Evolutionary conservation across 306 rosid species (phyloP), one percentile per base, ranked within the genome.

Genomic region (Hippophae gyantsensis): DNA sequence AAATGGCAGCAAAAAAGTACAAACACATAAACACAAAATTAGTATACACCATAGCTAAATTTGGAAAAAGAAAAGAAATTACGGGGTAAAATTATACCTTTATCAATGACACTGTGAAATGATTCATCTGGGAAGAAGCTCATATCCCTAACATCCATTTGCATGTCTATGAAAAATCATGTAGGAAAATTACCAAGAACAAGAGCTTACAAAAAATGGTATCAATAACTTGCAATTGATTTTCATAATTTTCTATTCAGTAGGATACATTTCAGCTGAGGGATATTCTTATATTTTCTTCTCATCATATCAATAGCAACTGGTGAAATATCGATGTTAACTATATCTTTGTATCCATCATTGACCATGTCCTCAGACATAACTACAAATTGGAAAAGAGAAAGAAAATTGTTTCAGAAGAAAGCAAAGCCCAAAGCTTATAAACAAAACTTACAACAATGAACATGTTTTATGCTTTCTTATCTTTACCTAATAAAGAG

Each of bases 111-210:
- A 63, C 85, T 80, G 18, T 78, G 86, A 62, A 92, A 85, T 12
- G 86, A 79, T 48, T 85, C 93, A 69, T 87, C 95, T 1, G 83
- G 74, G 77, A 92, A 92, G 71, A 71, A 77, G 76, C 89, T 87
- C 98, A 92, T 92, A 66, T 92, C 87, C 64, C 85, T 76, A 23
- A 83, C 96, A 76, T 92, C 98, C 98, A 92, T 87, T 78, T 82
- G 79, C 86, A 83, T 65, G 57, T 92, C 98, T 92, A 59, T 67
- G 7, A 43, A 64, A 56, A 78, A 56, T 32, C 62, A 65, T 46
- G 42, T 72, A 71, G 58, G 68, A 72, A 78, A 65, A 52, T 42
- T 38, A 66, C 23, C 3, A 55, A 25, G 46, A 52, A 56, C 54
- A 43, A 55, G 10, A 57, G 64, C 9, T 50, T 13, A 53, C 43